Conservation (phyloP, 805 yeast species). For the Zygosaccharomyces gambellarensis region DNA sequence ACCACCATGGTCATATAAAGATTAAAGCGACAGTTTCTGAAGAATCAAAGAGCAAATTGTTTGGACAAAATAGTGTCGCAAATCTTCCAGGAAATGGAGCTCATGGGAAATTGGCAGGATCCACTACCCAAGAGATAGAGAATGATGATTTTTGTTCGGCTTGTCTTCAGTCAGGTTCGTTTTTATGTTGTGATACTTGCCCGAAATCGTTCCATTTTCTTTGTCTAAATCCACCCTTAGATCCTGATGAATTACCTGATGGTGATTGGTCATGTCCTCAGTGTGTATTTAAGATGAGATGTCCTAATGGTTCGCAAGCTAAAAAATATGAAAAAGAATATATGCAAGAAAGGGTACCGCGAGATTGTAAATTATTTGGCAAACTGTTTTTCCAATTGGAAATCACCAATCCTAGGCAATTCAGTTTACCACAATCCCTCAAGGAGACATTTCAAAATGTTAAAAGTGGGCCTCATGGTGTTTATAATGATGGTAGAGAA, state of each 20-base stretch:
- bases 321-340: slow-evolving; percentile 23
- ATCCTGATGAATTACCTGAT: slow-evolving; percentile 69
- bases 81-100: slow-evolving; percentile 21
- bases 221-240: slow-evolving; percentile 87
- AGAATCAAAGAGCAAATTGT: slow-evolving; percentile 38
- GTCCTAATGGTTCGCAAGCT: slow-evolving; percentile 26
- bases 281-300: slow-evolving; percentile 47
- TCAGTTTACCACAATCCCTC: slow-evolving; percentile 60
- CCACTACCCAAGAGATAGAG: slow-evolving; percentile 35
- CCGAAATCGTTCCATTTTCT: slow-evolving; percentile 88
- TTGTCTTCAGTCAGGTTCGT: slow-evolving; percentile 85
- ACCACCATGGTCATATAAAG: slow-evolving; percentile 14
- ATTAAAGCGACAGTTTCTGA: slow-evolving; percentile 17
- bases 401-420: slow-evolving; percentile 59
- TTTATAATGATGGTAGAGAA: slow-evolving; percentile 58
- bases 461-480: slow-evolving; percentile 60
- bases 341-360: slow-evolving; percentile 10
- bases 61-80: slow-evolving; percentile 38
- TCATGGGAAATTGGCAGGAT: slow-evolving; percentile 8
- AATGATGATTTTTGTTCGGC: slow-evolving; percentile 91
- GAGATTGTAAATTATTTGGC: slow-evolving; percentile 39
- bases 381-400: slow-evolving; percentile 57
- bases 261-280: slow-evolving; percentile 87
- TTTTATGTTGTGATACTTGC: slow-evolving; percentile 90
- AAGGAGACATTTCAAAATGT: slow-evolving; percentile 74